phyloP scores from a whole-genome alignment of 2,329 filamentous ascomycete genomes.

The Botrytis squamosa region DNA sequence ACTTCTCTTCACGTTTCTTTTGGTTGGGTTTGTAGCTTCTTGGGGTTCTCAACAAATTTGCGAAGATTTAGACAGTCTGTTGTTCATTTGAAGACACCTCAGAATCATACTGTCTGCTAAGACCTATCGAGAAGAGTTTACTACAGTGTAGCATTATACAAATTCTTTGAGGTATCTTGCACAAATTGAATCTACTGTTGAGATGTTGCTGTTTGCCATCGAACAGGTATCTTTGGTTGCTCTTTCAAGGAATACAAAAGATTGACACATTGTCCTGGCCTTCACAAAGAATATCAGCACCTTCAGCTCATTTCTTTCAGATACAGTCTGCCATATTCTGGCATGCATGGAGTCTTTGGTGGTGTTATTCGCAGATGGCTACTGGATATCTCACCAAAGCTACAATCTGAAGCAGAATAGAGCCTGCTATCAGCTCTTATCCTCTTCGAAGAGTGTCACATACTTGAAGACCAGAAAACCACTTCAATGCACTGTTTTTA shows the following conservation, averaged over 20 bases:
- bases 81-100: not conserved
- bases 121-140: not conserved
- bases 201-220: not conserved
- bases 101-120: not conserved
- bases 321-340: too few species aligned
- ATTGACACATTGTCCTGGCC: not conserved
- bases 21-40: not conserved
- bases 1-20: not conserved
- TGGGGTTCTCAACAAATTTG: not conserved
- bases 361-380: not conserved
- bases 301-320: not conserved
- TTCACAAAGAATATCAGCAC: fast-evolving
- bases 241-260: not conserved
- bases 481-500: too few species aligned
- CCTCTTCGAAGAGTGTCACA: not conserved
- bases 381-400: too few species aligned
- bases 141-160: not conserved
- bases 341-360: not conserved
- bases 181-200: not conserved
- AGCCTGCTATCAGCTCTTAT: not conserved
- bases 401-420: too few species aligned
- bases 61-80: not conserved
- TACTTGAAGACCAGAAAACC: not conserved
- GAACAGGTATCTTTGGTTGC: not conserved
- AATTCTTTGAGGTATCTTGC: not conserved